Evolutionary conservation across 352 stramenopile species (phyloP).

Genomic region (Phytopythium aichiense): DNA sequence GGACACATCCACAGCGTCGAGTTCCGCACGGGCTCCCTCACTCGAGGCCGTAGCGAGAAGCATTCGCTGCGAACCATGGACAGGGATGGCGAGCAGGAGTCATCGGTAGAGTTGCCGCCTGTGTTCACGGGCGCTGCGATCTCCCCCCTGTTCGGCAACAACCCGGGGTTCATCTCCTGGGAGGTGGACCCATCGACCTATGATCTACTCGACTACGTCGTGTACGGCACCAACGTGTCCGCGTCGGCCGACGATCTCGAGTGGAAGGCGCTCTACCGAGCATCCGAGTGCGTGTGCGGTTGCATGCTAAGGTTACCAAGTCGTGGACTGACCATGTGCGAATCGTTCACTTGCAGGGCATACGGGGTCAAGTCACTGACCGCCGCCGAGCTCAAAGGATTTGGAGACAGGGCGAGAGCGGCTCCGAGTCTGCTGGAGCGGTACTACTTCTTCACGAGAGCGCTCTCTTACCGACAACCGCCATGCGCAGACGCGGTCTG

Average conservation of each 20-base stretch:
- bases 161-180: slow-evolving; percentile 90
- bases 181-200: slow-evolving; percentile 62
- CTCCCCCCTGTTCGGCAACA: slow-evolving; percentile 88
- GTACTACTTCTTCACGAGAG: slow-evolving; percentile 81
- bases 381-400: slow-evolving; percentile 26
- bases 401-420: slow-evolving; percentile 35
- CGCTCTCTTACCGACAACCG: slow-evolving; percentile 38
- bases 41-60: slow-evolving; percentile 10
- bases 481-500: slow-evolving; percentile 41
- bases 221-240: slow-evolving; percentile 77
- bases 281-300: slow-evolving; percentile 16
- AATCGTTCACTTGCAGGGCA: slow-evolving; percentile 8
- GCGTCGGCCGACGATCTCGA: slow-evolving; percentile 23
- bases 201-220: slow-evolving; percentile 65
- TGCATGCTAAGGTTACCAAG: not conserved
- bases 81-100: slow-evolving; percentile 12
- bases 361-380: slow-evolving; percentile 47
- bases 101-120: slow-evolving; percentile 36
- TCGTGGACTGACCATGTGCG: not conserved
- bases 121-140: slow-evolving; percentile 81
- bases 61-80: slow-evolving; percentile 12
- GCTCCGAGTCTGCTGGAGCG: slow-evolving; percentile 41
- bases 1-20: slow-evolving; percentile 92
- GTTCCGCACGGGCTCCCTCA: slow-evolving; percentile 59
- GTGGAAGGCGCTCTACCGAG: slow-evolving; percentile 54